Evolutionary conservation across 2,329 filamentous ascomycete species (phyloP).

Genomic region (Xylaria polymorpha): DNA sequence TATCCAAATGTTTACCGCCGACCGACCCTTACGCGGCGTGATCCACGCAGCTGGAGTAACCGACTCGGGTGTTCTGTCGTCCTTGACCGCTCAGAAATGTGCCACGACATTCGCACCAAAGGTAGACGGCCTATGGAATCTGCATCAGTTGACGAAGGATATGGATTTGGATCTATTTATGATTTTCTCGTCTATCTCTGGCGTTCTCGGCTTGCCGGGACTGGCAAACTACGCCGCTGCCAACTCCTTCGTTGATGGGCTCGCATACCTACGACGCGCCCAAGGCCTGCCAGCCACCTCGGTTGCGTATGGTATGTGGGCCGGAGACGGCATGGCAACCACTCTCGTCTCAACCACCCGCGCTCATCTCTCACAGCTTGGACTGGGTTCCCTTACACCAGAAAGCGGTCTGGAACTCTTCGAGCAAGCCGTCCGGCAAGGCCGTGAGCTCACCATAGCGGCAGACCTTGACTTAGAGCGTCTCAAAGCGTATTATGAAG

Average conservation of each 20-base stretch:
- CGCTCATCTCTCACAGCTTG: conserved; percentile 43
- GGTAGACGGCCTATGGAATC: conserved; percentile 44
- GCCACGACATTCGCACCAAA: conserved; percentile 44
- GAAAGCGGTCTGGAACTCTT: conserved; percentile 42
- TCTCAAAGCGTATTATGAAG: conserved; percentile 40
- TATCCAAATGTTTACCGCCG: conserved; percentile 41
- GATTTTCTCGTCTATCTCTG: conserved; percentile 48
- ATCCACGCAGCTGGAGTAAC: conserved; percentile 48
- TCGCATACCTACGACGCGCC: conserved; percentile 41
- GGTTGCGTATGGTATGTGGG: conserved; percentile 48
- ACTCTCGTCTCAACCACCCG: conserved; percentile 36
- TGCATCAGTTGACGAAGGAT: conserved; percentile 44
- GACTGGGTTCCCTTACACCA: conserved; percentile 41
- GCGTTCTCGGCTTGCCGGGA: conserved; percentile 45
- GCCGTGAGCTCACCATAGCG: conserved; percentile 42
- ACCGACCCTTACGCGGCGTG: conserved; percentile 49
- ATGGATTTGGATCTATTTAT: conserved; percentile 47
- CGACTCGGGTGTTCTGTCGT: conserved; percentile 45
- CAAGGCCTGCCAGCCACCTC: conserved; percentile 44
- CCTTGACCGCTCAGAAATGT: conserved; percentile 47
- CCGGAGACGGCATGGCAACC: conserved; percentile 47
- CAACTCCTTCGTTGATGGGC: conserved; percentile 44
- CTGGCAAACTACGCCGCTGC: conserved; percentile 47
- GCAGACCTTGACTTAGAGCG: conserved; percentile 45
- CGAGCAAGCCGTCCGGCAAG: conserved; percentile 38